These are phyloP conservation scores for Nemania serpens DNA, from an alignment of 2,329 filamentous ascomycete species.

Conservation along the genomic window DNA sequence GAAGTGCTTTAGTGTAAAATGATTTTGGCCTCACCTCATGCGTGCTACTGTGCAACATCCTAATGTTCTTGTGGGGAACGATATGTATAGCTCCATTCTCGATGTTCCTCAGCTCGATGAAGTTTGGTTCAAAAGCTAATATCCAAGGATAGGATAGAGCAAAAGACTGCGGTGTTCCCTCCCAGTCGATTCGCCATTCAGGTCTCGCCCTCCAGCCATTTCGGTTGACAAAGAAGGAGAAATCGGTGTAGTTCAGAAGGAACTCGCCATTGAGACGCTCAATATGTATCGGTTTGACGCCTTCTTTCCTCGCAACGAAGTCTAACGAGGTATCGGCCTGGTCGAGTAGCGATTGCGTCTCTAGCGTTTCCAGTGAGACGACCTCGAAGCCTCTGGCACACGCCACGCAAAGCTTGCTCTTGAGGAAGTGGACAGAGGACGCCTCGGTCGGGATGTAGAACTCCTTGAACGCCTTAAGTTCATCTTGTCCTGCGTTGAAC, in stretches of 20 bases:
- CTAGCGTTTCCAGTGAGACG: constrained; percentile 93
- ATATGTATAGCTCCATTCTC: constrained; percentile 95
- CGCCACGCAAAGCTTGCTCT: constrained; percentile 94
- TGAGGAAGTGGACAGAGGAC: constrained; percentile 97
- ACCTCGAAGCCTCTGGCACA: constrained; percentile 97
- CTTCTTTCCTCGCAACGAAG: constrained; percentile 92
- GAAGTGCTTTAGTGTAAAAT: background rate
- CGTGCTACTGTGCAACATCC: constrained; percentile 96
- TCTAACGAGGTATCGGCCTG: constrained; percentile 97
- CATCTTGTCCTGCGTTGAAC: constrained; percentile 90
- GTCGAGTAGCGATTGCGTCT: constrained; percentile 94
- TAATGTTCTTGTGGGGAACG: constrained; percentile 92
- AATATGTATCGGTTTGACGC: constrained; percentile 93
- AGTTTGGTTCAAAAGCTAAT: constrained; percentile 93
- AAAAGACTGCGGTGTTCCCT: constrained; percentile 89
- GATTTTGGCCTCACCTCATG: constrained; percentile 76
- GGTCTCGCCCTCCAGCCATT: constrained; percentile 96
- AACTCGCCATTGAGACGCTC: constrained; percentile 97
- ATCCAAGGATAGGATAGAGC: constrained; percentile 97
- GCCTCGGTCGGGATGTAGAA: constrained; percentile 99
- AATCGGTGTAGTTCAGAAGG: constrained; percentile 96
- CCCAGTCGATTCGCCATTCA: constrained; percentile 98
- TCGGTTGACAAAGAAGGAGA: constrained; percentile 98
- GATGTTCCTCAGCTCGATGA: constrained; percentile 95
- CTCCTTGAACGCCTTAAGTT: constrained; percentile 96